Percentiles rank a stretch among this genome's conserved stretches.
phyloP scores from a whole-genome alignment of 108 stramenopile genomes.

The Nitzschia sp. region DNA sequence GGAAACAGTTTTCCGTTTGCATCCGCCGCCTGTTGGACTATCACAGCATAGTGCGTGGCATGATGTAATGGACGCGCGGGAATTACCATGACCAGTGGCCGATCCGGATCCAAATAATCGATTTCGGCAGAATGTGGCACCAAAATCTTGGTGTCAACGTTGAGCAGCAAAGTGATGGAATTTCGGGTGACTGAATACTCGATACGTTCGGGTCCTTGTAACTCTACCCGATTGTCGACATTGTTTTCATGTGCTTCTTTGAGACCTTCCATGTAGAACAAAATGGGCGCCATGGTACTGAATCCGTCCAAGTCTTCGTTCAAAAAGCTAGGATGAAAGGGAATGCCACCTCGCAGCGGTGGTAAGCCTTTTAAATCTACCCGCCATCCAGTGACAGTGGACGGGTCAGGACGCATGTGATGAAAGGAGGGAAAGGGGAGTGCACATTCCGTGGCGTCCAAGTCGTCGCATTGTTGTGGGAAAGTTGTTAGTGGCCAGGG shows the following conservation, averaged over 20 bases:
- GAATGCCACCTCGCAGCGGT: conserved; percentile 37
- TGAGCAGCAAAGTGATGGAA: conserved; percentile 66
- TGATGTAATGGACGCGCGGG: conserved; percentile 65
- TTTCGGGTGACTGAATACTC: conserved; percentile 47
- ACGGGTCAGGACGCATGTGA: conserved; percentile 49
- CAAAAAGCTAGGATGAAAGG: conserved; percentile 48
- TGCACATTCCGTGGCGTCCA: conserved; percentile 71
- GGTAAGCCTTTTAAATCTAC: conserved; percentile 52
- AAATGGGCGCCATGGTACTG: conserved; percentile 70
- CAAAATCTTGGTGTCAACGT: conserved; percentile 46
- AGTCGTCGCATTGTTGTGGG: conserved; percentile 51
- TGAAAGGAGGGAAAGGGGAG: conserved; percentile 80
- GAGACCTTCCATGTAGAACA: conserved; percentile 78
- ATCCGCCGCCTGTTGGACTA: conserved; percentile 50
- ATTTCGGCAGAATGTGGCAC: conserved; percentile 76
- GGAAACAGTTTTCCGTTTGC: conserved; percentile 44
- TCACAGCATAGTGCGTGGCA: conserved; percentile 69
- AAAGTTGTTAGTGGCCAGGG: conserved; percentile 30
- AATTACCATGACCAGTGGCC: conserved; percentile 61
- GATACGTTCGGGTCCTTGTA: conserved; percentile 54
- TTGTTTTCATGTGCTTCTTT: conserved; percentile 45
- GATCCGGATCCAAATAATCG: conserved; percentile 59
- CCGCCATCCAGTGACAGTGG: conserved; percentile 51
- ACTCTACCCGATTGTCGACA: conserved; percentile 1
- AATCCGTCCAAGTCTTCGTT: conserved; percentile 79